Evolutionary conservation across 768 basidiomycete genomes (phyloP).

Genomic region (Phanerodontia chrysosporium): DNA sequence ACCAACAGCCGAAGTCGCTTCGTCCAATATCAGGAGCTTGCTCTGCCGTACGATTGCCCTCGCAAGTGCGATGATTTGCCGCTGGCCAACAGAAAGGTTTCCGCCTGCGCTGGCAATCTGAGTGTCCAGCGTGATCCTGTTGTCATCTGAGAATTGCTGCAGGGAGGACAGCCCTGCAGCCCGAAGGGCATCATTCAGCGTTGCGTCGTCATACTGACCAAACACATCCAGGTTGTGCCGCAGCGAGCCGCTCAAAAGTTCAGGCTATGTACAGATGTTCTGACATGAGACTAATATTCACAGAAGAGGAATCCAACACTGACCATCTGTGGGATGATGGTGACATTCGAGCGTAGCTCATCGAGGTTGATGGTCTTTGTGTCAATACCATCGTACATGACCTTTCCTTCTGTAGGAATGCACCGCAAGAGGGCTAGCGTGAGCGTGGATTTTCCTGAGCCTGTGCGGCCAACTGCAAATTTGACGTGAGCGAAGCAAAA

Average conservation of each 20-base stretch:
- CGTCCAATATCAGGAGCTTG: slow-evolving; percentile 55
- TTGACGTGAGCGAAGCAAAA: slow-evolving; percentile 39
- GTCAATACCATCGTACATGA: slow-evolving; percentile 40
- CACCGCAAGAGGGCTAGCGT: slow-evolving; percentile 46
- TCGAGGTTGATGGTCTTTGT: slow-evolving; percentile 41
- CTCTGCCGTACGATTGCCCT: slow-evolving; percentile 51
- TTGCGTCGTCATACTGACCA: slow-evolving; percentile 24
- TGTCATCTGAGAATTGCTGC: slow-evolving; percentile 32
- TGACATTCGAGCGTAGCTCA: slow-evolving; percentile 31
- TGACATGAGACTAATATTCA: too few relatives aligned
- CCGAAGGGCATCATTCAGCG: not conserved
- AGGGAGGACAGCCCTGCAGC: slow-evolving; percentile 16
- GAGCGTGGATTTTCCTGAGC: slow-evolving; percentile 34
- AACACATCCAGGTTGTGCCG: slow-evolving; percentile 58
- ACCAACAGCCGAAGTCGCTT: slow-evolving; percentile 47
- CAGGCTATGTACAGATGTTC: too few relatives aligned
- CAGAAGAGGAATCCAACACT: slow-evolving; percentile 7
- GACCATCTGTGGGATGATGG: slow-evolving; percentile 33
- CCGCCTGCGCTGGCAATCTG: slow-evolving; percentile 25
- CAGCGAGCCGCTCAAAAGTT: slow-evolving; percentile 50
- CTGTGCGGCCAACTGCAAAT: slow-evolving; percentile 38
- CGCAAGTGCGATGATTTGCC: slow-evolving; percentile 23
- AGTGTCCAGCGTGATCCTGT: slow-evolving; percentile 38
- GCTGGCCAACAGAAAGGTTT: not conserved
- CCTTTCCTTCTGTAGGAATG: slow-evolving; percentile 44